These are phyloP conservation scores for Dissoconium aciculare DNA, from an alignment of 2,329 filamentous ascomycete genomes.

Conservation along the genomic window DNA sequence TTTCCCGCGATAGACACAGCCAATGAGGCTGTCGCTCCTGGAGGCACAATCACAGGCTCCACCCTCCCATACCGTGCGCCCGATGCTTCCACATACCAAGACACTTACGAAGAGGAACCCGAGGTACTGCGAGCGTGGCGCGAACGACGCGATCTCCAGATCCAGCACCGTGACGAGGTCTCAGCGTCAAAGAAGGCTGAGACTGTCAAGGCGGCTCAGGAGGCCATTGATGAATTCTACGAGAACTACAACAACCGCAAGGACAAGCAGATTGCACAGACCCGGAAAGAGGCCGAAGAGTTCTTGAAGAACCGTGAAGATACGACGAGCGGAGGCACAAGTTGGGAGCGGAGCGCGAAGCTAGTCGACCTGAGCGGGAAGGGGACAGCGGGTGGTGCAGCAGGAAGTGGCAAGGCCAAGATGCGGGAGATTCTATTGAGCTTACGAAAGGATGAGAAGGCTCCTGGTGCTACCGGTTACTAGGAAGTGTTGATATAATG, in stretches of 20 bases:
- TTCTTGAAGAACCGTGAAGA: conserved; percentile 82
- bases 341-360: conserved; percentile 97
- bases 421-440: conserved; percentile 83
- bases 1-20: conserved; percentile 69
- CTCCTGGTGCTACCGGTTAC: conserved; percentile 41
- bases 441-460: conserved; percentile 84
- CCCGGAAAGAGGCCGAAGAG: conserved; percentile 80
- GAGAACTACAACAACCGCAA: conserved; percentile 98
- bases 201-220: conserved; percentile 75
- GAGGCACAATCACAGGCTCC: conserved; percentile 65
- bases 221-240: conserved; percentile 98
- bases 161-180: conserved; percentile 70
- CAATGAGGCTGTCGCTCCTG: conserved; percentile 60
- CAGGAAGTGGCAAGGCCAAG: conserved; percentile 84
- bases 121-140: conserved; percentile 85
- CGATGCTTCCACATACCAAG: conserved; percentile 33
- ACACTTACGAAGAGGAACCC: conserved; percentile 62
- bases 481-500: too few relatives aligned
- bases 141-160: conserved; percentile 68
- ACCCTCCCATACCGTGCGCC: conserved; percentile 40
- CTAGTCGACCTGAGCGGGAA: conserved; percentile 95
- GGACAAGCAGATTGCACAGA: conserved; percentile 81
- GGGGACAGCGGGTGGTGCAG: conserved; percentile 69
- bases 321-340: conserved; percentile 84
- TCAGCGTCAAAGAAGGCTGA: conserved; percentile 69